Evolutionary conservation across 192 early-diverging fungal genomes (phyloP).

Genomic region (Podila epigama): DNA sequence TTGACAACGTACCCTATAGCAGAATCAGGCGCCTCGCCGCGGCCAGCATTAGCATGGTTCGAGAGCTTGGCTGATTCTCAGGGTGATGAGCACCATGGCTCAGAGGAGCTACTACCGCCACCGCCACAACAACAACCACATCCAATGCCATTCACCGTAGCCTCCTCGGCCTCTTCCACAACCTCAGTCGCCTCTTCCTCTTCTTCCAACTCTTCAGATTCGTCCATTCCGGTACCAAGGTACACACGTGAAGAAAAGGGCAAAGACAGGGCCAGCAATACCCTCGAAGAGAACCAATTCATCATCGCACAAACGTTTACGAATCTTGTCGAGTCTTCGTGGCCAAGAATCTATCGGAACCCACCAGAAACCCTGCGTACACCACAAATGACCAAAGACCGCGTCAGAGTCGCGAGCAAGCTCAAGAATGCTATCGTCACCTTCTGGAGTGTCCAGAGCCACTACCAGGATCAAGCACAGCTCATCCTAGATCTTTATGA

Average conservation of each 20-base stretch:
- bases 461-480: not conserved
- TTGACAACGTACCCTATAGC: conserved; percentile 9
- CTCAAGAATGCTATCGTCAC: not conserved
- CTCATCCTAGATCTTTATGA: not conserved
- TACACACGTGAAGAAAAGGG: not conserved
- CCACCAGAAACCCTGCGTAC: not conserved
- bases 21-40: not conserved
- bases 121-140: not conserved
- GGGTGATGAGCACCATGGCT: not conserved
- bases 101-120: not conserved
- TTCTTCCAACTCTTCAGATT: not conserved
- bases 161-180: not conserved
- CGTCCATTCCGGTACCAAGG: not conserved
- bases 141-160: not conserved
- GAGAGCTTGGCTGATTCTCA: not conserved
- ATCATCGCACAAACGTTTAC: not conserved
- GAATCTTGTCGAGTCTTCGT: not conserved
- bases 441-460: not conserved
- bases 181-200: not conserved
- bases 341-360: not conserved
- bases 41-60: not conserved
- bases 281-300: not conserved
- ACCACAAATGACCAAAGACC: not conserved
- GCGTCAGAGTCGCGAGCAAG: not conserved
- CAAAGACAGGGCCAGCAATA: not conserved